phyloP scores from a whole-genome alignment of 495 filamentous ascomycete genomes.

The Acidiella bohemica region DNA sequence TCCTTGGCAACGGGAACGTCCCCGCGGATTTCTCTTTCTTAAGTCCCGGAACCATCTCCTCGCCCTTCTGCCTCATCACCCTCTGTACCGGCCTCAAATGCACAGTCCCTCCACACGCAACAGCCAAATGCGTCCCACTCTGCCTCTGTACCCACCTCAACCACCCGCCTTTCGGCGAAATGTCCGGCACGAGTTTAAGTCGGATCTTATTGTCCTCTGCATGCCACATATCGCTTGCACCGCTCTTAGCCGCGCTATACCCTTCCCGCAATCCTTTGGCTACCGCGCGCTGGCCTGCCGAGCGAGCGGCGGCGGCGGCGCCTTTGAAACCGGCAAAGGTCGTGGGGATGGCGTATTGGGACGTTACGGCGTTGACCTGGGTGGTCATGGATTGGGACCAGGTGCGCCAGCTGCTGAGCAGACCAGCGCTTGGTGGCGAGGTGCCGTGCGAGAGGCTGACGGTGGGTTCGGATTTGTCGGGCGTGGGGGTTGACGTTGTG shows the following conservation, averaged over 20 bases:
- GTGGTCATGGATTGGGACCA: background rate
- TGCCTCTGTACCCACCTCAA: conserved; percentile 11
- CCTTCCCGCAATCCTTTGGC: conserved; percentile 74
- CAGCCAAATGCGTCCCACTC: background rate
- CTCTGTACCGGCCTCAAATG: conserved; percentile 8
- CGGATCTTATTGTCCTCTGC: conserved; percentile 73
- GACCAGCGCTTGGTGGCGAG: conserved; percentile 8
- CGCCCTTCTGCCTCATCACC: conserved; percentile 5
- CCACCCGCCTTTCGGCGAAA: background rate
- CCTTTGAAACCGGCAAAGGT: conserved; percentile 21
- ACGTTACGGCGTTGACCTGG: conserved; percentile 16
- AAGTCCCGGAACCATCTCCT: conserved; percentile 3
- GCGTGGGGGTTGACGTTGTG: background rate
- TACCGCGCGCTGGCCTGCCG: conserved; percentile 61
- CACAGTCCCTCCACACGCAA: conserved; percentile 8
- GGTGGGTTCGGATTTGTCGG: conserved; percentile 11
- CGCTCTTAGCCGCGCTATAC: conserved; percentile 64
- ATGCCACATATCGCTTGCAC: conserved; percentile 66
- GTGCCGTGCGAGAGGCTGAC: conserved; percentile 10
- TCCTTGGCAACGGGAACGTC: conserved; percentile 10
- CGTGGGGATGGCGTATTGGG: conserved; percentile 36
- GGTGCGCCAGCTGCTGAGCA: conserved; percentile 2
- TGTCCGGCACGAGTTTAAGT: conserved; percentile 28
- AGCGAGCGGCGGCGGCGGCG: conserved; percentile 50
- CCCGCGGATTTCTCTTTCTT: conserved; percentile 9